A percentile compares a stretch with the other conserved stretches of the same genome.
Evolutionary conservation across 306 rosid genomes (phyloP).

Genomic region (Medicago truncatula): MtrunA17r5.0-ANR NC_053045.1:47643501-47644000

Average conservation of each 20-base stretch:
- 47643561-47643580: too few species aligned
- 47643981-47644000: conserved; percentile 49
- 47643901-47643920: not conserved
- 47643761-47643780: not conserved
- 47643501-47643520: not conserved
- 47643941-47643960: conserved; percentile 45
- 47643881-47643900: not conserved
- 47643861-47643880: not conserved
- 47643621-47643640: too few species aligned
- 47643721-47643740: too few species aligned
- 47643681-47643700: not conserved
- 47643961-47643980: conserved; percentile 56
- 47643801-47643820: conserved; percentile 27
- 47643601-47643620: too few species aligned
- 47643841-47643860: not conserved
- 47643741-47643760: not conserved
- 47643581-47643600: too few species aligned
- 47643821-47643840: not conserved
- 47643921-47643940: conserved; percentile 54
- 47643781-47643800: not conserved
- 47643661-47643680: not conserved
- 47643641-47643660: too few species aligned
- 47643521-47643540: not conserved
- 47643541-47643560: too few species aligned
- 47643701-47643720: not conserved